phyloP scores from a whole-genome alignment of 306 rosid genomes.

The Parietaria judaica region DNA sequence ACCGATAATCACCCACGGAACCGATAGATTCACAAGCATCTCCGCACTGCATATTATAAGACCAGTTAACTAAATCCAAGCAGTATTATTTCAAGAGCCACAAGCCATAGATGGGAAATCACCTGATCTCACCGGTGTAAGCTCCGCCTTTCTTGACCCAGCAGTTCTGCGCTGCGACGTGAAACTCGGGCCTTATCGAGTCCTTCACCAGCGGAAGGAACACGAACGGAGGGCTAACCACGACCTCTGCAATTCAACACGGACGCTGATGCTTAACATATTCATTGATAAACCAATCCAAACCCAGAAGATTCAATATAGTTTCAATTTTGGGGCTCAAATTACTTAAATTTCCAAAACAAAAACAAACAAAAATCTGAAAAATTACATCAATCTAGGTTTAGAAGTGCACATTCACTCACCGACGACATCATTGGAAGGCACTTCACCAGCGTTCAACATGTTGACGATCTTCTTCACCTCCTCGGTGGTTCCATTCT shows the following conservation, averaged over 20 bases:
- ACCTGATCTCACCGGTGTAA: conserved; percentile 83
- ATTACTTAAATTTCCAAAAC: no score
- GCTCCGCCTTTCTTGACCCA: conserved; percentile 95
- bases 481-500: conserved; percentile 77
- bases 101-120: background rate
- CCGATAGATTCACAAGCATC: conserved; percentile 61
- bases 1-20: conserved; percentile 82
- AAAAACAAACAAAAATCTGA: background rate
- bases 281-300: background rate
- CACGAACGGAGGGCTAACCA: conserved; percentile 79
- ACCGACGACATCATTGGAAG: conserved; percentile 72
- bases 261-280: background rate
- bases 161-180: conserved; percentile 71
- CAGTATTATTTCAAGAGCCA: background rate
- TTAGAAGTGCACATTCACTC: conserved; percentile 12
- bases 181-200: conserved; percentile 57
- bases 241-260: conserved; percentile 48
- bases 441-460: conserved; percentile 61
- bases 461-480: conserved; percentile 68
- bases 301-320: background rate
- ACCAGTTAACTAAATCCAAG: background rate
- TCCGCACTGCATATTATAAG: conserved; percentile 44
- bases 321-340: background rate
- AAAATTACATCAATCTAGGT: background rate
- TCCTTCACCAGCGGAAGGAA: conserved; percentile 52